A percentile compares a stretch with the other conserved stretches of the same genome.
phyloP scores from a whole-genome alignment of 495 filamentous ascomycete genomes.

The Aspergillus saccharolyticus region DNA sequence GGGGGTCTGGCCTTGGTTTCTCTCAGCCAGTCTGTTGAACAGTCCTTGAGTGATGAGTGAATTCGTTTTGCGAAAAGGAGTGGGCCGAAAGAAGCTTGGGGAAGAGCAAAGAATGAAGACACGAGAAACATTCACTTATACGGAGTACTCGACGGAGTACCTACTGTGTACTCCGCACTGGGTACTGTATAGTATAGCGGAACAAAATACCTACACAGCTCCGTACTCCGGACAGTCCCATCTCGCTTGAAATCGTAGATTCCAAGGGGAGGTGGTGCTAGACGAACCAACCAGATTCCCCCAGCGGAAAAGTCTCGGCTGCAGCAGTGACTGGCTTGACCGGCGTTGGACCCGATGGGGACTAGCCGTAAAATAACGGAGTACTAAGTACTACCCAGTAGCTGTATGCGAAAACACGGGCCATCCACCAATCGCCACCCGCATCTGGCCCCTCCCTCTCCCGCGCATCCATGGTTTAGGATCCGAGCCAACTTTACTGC shows the following conservation, averaged over 20 bases:
- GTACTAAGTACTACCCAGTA: no score
- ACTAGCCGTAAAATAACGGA: no score
- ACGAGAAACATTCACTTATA: not conserved
- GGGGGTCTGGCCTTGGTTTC: not conserved
- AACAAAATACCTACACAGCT: not conserved
- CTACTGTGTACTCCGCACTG: no score
- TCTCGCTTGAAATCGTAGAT: constrained; percentile 1
- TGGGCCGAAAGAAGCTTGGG: not conserved
- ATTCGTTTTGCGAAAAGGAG: no score
- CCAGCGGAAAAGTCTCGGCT: constrained; percentile 8
- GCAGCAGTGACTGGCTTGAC: not conserved
- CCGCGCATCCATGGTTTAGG: not conserved
- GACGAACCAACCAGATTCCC: constrained; percentile 4
- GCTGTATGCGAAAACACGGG: not conserved
- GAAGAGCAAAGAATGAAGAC: not conserved
- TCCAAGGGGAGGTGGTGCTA: not conserved
- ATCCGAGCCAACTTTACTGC: not conserved
- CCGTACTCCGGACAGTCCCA: not conserved
- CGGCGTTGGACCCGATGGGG: not conserved
- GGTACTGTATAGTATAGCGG: no score
- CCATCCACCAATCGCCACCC: not conserved
- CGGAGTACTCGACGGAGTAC: no score
- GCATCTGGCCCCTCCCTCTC: not conserved
- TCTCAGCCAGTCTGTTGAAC: no score
- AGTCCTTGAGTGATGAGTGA: no score